Evolutionary conservation across 805 yeast species (phyloP), one percentile per base, ranked within the genome.

Genomic region (Yamadazyma laniorum): DNA sequence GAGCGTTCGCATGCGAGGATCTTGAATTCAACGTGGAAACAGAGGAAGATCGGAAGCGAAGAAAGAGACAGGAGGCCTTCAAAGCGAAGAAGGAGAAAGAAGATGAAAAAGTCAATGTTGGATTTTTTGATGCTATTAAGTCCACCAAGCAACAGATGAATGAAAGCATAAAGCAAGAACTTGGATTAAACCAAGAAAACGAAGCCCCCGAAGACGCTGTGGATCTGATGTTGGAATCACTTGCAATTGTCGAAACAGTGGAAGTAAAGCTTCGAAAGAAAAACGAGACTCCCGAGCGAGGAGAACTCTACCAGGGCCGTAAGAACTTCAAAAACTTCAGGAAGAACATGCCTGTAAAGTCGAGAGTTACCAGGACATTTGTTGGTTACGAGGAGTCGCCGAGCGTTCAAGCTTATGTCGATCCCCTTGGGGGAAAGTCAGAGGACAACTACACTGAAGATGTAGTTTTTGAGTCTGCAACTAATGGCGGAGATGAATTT

Each of bases 291-390:
- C 23, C 29, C 3, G 22, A 18, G 15, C 19, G 29, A 1, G 25
- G 32, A 8, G 22, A 9, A 11, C 18, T 18, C 7, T 40, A 47
- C 27, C 13, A 31, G 13, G 55, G 49, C 8, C 42, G 59, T 14
- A 56, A 53, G 36, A 63, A 64, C 37, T 62, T 62, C 48, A 64
- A 64, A 42, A 55, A 39, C 8, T 64, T 64, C 43, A 48, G 41
- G 21, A 64, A 63, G 41, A 45, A 47, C 29, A 38, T 40, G 11
- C 45, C 48, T 4, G 16, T 49, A 7, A 48, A 48, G 32, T 39
- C 57, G 2, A 50, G 43, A 13, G 48, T 53, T 3, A 43, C 55
- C 0, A 37, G 61, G 27, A 35, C 56, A 1, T 57, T 43, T 42
- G 48, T 61, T 5, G 49, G 44, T 6, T 32, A 60, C 34, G 45